These are phyloP conservation scores for Penicillium angulare DNA, from an alignment of 495 filamentous ascomycete genomes.

Conservation along the genomic window DNA sequence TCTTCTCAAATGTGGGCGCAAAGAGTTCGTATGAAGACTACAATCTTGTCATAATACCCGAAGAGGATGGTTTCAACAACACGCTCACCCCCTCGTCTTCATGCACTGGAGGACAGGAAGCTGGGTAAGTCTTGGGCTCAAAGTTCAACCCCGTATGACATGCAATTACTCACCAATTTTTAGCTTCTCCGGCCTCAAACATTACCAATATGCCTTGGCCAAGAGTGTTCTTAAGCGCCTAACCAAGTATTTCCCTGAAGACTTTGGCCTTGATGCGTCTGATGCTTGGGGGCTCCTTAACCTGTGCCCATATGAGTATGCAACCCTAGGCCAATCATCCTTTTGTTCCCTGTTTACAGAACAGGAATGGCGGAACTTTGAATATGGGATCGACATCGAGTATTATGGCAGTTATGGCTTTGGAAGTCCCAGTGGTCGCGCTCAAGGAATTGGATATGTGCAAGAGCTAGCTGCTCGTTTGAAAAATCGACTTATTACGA, in stretches of 20 bases:
- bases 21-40: conserved; percentile 38
- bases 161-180: background rate
- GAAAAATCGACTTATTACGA: conserved; percentile 48
- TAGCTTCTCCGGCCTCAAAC: background rate
- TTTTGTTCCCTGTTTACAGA: conserved; percentile 58
- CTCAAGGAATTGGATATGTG: conserved; percentile 63
- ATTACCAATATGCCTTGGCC: conserved; percentile 21
- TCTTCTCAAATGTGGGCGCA: conserved; percentile 35
- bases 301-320: conserved; percentile 37
- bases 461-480: conserved; percentile 62
- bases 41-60: conserved; percentile 46
- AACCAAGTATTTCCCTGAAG: conserved; percentile 18
- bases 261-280: conserved; percentile 47
- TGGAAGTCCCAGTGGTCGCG: conserved; percentile 58
- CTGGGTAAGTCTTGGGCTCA: conserved; percentile 3
- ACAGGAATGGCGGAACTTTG: conserved; percentile 56
- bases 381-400: conserved; percentile 55
- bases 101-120: conserved; percentile 16
- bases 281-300: conserved; percentile 56
- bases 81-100: conserved; percentile 46
- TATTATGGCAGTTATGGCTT: conserved; percentile 59
- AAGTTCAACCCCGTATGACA: too few relatives aligned
- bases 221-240: conserved; percentile 21
- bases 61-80: conserved; percentile 47
- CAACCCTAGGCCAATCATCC: conserved; percentile 26